These are phyloP conservation scores for Epichloe coenophiala DNA, from an alignment of 2,329 filamentous ascomycete genomes.

Conservation along the genomic window DNA sequence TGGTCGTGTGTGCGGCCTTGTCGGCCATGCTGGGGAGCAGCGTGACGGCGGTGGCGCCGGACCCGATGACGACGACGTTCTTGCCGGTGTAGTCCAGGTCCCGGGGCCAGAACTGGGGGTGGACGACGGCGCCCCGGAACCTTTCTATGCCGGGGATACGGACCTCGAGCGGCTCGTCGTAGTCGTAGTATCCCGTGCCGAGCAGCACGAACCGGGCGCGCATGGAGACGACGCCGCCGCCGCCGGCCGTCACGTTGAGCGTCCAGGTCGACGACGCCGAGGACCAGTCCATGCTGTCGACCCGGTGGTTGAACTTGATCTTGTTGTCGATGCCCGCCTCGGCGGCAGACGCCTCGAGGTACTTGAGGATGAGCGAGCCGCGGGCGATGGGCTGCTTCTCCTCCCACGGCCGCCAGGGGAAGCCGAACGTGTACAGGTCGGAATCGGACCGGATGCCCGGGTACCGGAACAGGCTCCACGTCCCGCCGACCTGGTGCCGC, in stretches of 20 bases:
- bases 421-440: constrained; percentile 43
- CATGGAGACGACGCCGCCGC: constrained; percentile 7
- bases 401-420: constrained; percentile 56
- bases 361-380: constrained; percentile 33
- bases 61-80: constrained; percentile 56
- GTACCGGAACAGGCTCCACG: constrained; percentile 63
- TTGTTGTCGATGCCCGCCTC: constrained; percentile 24
- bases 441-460: constrained; percentile 55
- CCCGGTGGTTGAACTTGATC: constrained; percentile 34
- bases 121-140: constrained; percentile 50
- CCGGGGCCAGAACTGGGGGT: constrained; percentile 62
- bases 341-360: constrained; percentile 35
- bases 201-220: constrained; percentile 41
- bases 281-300: constrained; percentile 35
- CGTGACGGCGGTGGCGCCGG: constrained; percentile 64
- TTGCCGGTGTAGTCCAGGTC: constrained; percentile 50
- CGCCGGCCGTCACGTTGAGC: constrained; percentile 23
- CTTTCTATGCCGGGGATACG: constrained; percentile 49
- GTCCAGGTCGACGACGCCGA: constrained; percentile 40
- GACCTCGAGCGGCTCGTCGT: constrained; percentile 42
- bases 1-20: constrained; percentile 51
- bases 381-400: constrained; percentile 35
- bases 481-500: constrained; percentile 51
- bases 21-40: constrained; percentile 54
- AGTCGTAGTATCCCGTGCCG: constrained; percentile 51